Conservation (phyloP, 164 flowering plant species). For the Nelumbo lutea region DNA sequence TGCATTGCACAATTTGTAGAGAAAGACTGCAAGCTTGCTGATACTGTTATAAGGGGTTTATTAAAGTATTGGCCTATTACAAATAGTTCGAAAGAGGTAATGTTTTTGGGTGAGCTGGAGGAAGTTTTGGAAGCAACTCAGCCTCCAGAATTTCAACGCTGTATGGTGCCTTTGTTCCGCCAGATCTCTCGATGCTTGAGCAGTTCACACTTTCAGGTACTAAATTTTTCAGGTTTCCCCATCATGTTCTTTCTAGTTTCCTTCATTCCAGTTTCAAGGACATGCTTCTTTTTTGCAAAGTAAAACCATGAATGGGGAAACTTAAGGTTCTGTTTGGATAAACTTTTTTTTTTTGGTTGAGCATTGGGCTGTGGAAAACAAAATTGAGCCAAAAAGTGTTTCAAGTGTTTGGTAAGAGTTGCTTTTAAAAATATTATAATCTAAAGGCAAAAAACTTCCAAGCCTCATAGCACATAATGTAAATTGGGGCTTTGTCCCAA, state of each 20-base stretch:
- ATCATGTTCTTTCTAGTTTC: neutral
- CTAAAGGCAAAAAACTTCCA: too few relatives aligned
- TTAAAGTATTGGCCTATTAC: constrained; percentile 47
- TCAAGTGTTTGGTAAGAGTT: too few relatives aligned
- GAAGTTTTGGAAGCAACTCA: constrained; percentile 53
- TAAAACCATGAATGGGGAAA: neutral
- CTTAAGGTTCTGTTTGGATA: too few relatives aligned
- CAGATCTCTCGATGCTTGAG: constrained; percentile 63
- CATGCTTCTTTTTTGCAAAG: neutral
- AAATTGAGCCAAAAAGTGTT: too few relatives aligned
- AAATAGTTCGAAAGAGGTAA: constrained; percentile 45
- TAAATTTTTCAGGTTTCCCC: neutral
- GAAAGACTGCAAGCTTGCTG: constrained; percentile 87
- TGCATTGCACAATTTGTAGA: constrained; percentile 82
- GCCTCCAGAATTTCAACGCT: constrained; percentile 60
- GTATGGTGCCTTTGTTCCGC: constrained; percentile 71
- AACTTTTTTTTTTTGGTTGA: too few relatives aligned
- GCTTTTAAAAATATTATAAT: too few relatives aligned
- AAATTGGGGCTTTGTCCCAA: too few relatives aligned
- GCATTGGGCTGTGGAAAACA: too few relatives aligned
- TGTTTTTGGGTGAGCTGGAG: constrained; percentile 49
- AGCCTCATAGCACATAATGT: too few relatives aligned
- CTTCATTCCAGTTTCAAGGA: neutral
- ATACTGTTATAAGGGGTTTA: constrained; percentile 55
- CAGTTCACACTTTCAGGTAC: constrained; percentile 78